Evolutionary conservation across 2,329 filamentous ascomycete species (phyloP), one percentile per base, ranked within the genome.

Genomic region (Pestalotiopsis sp.): DNA sequence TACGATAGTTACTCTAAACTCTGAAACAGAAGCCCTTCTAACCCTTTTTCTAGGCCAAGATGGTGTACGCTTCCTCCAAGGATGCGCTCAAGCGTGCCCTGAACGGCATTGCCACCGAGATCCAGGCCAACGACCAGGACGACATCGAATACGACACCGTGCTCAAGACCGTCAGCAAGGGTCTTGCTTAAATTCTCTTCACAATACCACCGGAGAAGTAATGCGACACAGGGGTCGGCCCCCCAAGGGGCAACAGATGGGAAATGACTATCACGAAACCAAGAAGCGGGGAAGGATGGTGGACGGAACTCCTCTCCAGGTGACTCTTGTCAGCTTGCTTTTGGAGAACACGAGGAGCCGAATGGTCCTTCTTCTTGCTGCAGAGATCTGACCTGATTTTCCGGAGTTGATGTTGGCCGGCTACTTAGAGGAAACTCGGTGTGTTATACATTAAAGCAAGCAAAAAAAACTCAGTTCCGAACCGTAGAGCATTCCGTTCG

Each of bases 31-130:
- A 68, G 58, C 73, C 27, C 41, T 17, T 65, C 69, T 74, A 69
- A 75, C 73, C 61, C 23, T 38, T 20, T 20, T 11, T 41, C 60
- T 74, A 94, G 93, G 87, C 91, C 83, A 94, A 94, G 87, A 96
- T 96, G 93, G 88, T 94, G 82, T 96, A 95, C 87, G 92, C 93
- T 76, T 93, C 93, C 66, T 96, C 93, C 82, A 96, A 95, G 86
- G 92, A 95, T 77, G 91, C 92, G 70, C 88, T 96, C 75, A 95
- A 94, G 89, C 91, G 91, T 81, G 83, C 92, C 65, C 88, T 96
- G 72, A 92, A 89, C 79, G 93, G 92, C 72, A 84, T 95, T 75
- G 91, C 91, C 70, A 84, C 86, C 76, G 93, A 95, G 80, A 87
- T 95, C 76, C 93, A 96, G 86, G 93, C 92, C 85, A 95, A 95